Conservation (phyloP, 441 rosid genomes). For the Rhodomyrtus psidioides region DNA sequence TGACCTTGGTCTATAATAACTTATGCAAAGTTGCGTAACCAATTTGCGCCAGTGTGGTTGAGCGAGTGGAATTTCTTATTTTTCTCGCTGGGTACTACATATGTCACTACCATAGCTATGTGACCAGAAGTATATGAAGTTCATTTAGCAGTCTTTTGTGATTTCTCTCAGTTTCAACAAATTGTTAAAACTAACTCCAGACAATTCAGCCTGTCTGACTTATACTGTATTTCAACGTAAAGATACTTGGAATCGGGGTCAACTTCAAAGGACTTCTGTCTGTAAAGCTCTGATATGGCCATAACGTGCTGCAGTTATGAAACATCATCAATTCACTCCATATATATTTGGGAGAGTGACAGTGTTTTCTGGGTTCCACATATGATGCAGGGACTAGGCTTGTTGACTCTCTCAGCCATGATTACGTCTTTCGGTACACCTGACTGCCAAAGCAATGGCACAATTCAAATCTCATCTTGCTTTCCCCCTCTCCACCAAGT, state of each 20-base stretch:
- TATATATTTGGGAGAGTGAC: background rate
- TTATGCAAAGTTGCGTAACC: background rate
- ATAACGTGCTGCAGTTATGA: background rate
- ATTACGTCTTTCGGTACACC: slow-evolving; percentile 18
- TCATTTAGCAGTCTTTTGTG: background rate
- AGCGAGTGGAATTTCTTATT: background rate
- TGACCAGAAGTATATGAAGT: background rate
- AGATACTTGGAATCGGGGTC: background rate
- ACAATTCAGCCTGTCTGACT: background rate
- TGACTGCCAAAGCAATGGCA: slow-evolving; percentile 18
- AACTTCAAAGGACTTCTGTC: background rate
- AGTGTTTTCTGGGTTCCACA: background rate
- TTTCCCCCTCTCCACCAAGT: slow-evolving; percentile 25
- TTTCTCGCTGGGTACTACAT: background rate
- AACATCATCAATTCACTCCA: background rate
- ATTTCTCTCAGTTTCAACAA: background rate
- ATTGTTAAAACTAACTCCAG: background rate
- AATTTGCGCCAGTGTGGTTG: background rate
- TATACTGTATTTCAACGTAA: background rate
- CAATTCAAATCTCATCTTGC: slow-evolving; percentile 6
- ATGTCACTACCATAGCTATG: background rate
- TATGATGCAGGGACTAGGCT: slow-evolving; percentile 34
- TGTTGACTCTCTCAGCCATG: slow-evolving; percentile 38
- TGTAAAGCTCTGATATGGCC: background rate
- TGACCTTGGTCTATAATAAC: background rate